These are phyloP conservation scores for Ganoderma multipileum DNA, from an alignment of 1,284 basidiomycete genomes.

Conservation along the genomic window DNA sequence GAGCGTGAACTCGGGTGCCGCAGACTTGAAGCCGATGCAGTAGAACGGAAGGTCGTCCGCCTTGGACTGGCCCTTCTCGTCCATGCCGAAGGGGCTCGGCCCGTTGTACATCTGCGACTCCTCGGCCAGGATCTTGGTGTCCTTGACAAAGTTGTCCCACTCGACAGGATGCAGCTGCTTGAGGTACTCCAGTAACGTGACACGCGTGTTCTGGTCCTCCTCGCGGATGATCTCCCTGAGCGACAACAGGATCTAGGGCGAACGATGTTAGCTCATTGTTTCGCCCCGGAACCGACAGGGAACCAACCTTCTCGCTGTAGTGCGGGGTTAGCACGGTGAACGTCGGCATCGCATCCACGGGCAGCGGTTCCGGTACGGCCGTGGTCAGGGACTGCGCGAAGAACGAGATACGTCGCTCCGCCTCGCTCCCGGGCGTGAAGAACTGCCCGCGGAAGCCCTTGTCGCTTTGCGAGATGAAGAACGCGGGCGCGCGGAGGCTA, in stretches of 20 bases:
- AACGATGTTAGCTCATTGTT: constrained; percentile 4
- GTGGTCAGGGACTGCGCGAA: constrained; percentile 95
- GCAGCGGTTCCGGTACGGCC: constrained; percentile 86
- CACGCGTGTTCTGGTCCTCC: constrained; percentile 94
- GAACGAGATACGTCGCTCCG: constrained; percentile 95
- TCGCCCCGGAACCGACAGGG: not conserved
- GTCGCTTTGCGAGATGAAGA: constrained; percentile 93
- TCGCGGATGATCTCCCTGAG: constrained; percentile 96
- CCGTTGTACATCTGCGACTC: constrained; percentile 91
- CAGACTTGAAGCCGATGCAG: constrained; percentile 99
- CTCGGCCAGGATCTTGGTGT: constrained; percentile 98
- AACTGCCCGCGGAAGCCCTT: constrained; percentile 88
- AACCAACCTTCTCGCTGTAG: constrained; percentile 88
- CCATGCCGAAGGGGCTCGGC: constrained; percentile 77
- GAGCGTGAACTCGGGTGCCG: constrained; percentile 97
- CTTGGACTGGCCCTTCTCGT: constrained; percentile 89
- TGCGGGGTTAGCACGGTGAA: constrained; percentile 96
- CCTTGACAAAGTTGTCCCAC: constrained; percentile 99
- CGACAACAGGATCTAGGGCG: constrained; percentile 80
- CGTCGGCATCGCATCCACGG: constrained; percentile 96
- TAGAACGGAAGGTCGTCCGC: constrained; percentile 97
- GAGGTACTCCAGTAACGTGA: constrained; percentile 94
- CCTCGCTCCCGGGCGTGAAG: constrained; percentile 92
- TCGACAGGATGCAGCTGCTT: constrained; percentile 98
- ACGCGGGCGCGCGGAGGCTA: constrained; percentile 89